phyloP scores from a whole-genome alignment of 2,329 filamentous ascomycete species.

The Fusarium keratoplasticum region DNA sequence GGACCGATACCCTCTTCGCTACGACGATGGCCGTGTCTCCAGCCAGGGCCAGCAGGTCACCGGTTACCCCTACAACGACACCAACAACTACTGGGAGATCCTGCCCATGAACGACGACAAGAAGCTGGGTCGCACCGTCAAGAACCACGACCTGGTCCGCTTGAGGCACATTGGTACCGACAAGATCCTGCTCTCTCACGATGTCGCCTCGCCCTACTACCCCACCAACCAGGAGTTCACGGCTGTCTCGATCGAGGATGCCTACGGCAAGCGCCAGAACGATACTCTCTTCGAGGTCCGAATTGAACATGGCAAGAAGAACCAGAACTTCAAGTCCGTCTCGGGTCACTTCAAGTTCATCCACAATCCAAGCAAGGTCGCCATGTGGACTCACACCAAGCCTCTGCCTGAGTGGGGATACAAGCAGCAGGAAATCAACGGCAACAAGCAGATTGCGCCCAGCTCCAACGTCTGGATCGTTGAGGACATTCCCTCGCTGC shows the following conservation, averaged over 20 bases:
- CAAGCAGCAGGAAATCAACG: slow-evolving; percentile 99
- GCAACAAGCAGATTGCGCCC: slow-evolving; percentile 93
- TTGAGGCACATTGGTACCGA: slow-evolving; percentile 90
- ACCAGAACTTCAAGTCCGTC: slow-evolving; percentile 89
- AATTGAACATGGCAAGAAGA: slow-evolving; percentile 85
- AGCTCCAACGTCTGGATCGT: slow-evolving; percentile 95
- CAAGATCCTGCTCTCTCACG: slow-evolving; percentile 88
- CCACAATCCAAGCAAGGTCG: slow-evolving; percentile 93
- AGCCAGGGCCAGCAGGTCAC: slow-evolving; percentile 98
- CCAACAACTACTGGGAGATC: slow-evolving; percentile 98
- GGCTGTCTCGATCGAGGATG: slow-evolving; percentile 78
- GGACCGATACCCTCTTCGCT: slow-evolving; percentile 90
- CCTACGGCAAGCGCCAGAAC: slow-evolving; percentile 78
- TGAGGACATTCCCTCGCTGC: slow-evolving; percentile 87
- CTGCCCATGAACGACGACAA: slow-evolving; percentile 75
- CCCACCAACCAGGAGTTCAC: slow-evolving; percentile 99
- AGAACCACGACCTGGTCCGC: slow-evolving; percentile 86
- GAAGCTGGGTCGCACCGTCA: slow-evolving; percentile 72
- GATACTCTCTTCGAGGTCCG: slow-evolving; percentile 95
- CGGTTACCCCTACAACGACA: slow-evolving; percentile 97
- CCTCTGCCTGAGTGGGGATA: slow-evolving; percentile 97
- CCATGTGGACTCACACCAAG: slow-evolving; percentile 98
- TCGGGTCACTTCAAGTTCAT: slow-evolving; percentile 96
- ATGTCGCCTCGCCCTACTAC: slow-evolving; percentile 95
- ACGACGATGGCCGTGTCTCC: slow-evolving; percentile 96